These are phyloP conservation scores for Podaxis carcinomalis DNA, from an alignment of 768 basidiomycete species.

Conservation along the genomic window DNA sequence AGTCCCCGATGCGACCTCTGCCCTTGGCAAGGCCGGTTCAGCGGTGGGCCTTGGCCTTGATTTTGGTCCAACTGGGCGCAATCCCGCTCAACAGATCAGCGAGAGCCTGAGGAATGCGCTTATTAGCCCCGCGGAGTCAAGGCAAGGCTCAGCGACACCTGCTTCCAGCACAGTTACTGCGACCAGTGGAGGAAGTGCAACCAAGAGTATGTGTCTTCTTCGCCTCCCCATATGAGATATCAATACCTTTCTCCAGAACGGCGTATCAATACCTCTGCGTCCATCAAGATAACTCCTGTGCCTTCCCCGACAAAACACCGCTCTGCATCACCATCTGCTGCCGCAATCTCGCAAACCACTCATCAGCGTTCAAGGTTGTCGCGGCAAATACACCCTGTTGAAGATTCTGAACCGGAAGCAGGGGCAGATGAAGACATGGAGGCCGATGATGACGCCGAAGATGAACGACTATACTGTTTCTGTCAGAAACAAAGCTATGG, in stretches of 20 bases:
- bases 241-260: conserved; percentile 28
- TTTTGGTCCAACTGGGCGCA: conserved; percentile 23
- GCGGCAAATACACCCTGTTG: conserved; percentile 36
- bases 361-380: conserved; percentile 45
- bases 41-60: conserved; percentile 12
- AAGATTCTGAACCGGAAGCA: conserved; percentile 33
- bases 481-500: conserved; percentile 48
- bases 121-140: conserved; percentile 26
- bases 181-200: conserved; percentile 23
- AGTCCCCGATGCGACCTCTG: conserved; percentile 22
- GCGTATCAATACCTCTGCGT: conserved; percentile 31
- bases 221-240: neutral
- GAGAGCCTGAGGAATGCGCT: conserved; percentile 42
- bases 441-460: conserved; percentile 41
- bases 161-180: conserved; percentile 1
- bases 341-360: conserved; percentile 25
- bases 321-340: conserved; percentile 38
- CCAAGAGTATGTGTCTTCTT: conserved; percentile 32
- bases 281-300: conserved; percentile 37
- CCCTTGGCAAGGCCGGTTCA: neutral
- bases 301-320: conserved; percentile 34
- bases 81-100: conserved; percentile 35
- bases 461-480: conserved; percentile 47
- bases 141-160: conserved; percentile 10
- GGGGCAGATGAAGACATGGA: conserved; percentile 37